phyloP scores from a whole-genome alignment of 768 basidiomycete species.

The Psilocybe sp. region DNA sequence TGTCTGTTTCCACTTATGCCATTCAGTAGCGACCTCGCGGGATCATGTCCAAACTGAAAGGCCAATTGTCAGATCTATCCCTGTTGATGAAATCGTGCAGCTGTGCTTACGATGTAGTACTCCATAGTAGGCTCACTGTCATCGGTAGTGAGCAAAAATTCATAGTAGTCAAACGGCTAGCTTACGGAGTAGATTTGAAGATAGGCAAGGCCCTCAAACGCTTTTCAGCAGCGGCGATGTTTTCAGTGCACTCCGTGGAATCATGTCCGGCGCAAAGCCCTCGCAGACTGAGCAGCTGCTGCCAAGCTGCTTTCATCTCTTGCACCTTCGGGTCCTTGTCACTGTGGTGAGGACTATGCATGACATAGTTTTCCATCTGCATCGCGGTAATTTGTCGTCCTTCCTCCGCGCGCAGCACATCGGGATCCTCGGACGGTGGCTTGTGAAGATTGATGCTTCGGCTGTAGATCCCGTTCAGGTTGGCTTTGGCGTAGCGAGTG shows the following conservation, averaged over 20 bases:
- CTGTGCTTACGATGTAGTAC: not conserved
- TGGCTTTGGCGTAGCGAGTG: constrained; percentile 2
- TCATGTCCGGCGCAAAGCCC: not conserved
- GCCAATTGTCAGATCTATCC: not conserved
- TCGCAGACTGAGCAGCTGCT: not conserved
- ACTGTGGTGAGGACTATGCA: too few species aligned
- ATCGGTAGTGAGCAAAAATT: not conserved
- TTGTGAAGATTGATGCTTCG: not conserved
- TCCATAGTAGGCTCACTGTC: constrained; percentile 3
- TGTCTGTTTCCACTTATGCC: not conserved
- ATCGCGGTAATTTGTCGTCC: not conserved
- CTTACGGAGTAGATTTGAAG: constrained; percentile 1
- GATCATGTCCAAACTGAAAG: constrained; percentile 3
- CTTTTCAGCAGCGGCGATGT: not conserved
- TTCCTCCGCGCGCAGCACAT: not conserved
- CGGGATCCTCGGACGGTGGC: not conserved
- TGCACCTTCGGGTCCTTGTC: too few species aligned
- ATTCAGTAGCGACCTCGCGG: not conserved
- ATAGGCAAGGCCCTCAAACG: constrained; percentile 1
- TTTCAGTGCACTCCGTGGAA: not conserved
- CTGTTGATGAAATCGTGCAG: not conserved
- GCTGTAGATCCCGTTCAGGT: not conserved
- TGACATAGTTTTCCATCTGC: too few species aligned
- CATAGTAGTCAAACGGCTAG: not conserved
- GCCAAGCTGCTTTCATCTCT: not conserved